A percentile compares a stretch with the other conserved stretches of the same genome.
Evolutionary conservation across 1,284 basidiomycete genomes (phyloP).

Genomic region (Boletus smithii): DNA sequence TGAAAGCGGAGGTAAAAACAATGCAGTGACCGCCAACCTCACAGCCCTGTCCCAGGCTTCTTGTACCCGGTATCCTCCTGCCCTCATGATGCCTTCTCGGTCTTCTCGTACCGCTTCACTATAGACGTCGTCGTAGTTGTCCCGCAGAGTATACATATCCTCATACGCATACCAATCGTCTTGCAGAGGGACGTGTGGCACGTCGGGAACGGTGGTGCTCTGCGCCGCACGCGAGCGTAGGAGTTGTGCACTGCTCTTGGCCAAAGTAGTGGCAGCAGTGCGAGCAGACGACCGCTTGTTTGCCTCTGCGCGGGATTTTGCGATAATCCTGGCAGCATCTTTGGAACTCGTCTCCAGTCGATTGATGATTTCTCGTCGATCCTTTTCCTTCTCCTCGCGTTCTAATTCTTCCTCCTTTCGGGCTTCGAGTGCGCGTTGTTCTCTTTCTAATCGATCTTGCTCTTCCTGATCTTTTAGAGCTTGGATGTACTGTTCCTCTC

Average conservation of each 20-base stretch:
- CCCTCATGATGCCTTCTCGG: constrained; percentile 75
- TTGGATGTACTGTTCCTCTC: constrained; percentile 71
- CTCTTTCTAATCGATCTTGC: constrained; percentile 63
- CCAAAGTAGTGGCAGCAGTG: constrained; percentile 41
- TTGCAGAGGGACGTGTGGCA: constrained; percentile 71
- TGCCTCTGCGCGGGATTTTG: constrained; percentile 64
- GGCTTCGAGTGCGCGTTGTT: constrained; percentile 66
- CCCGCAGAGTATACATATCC: constrained; percentile 55
- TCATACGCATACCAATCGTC: constrained; percentile 76
- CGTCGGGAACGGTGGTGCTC: constrained; percentile 63
- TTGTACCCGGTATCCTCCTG: constrained; percentile 78
- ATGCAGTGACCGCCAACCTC: constrained; percentile 69
- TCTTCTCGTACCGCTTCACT: constrained; percentile 76
- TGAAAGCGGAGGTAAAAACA: constrained; percentile 53
- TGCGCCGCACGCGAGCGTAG: constrained; percentile 56
- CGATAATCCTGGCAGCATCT: constrained; percentile 64
- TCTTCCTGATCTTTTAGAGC: constrained; percentile 75
- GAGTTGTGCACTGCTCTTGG: constrained; percentile 50
- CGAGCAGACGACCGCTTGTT: constrained; percentile 57
- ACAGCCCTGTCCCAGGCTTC: constrained; percentile 88
- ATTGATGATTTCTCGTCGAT: constrained; percentile 73
- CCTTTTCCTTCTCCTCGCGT: constrained; percentile 72
- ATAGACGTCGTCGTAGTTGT: constrained; percentile 64
- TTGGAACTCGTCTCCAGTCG: constrained; percentile 73
- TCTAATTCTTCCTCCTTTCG: constrained; percentile 71